These are phyloP conservation scores for Omphalea diandra DNA, from an alignment of 441 rosid species.

Conservation along the genomic window DNA sequence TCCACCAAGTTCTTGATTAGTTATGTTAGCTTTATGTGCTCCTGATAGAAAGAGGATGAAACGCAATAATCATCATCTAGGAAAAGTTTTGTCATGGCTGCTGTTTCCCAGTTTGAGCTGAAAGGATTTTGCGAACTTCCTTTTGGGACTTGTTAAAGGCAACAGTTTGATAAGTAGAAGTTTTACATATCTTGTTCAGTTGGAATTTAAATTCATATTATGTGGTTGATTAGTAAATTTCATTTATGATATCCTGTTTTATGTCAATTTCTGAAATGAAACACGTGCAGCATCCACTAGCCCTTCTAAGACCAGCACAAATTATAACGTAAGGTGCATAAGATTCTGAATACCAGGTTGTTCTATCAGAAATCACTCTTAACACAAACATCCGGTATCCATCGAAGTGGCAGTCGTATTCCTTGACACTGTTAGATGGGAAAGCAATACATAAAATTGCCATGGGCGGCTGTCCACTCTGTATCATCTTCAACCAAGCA, in stretches of 20 bases:
- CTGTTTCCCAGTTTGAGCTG: conserved; percentile 10
- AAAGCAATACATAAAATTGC: not conserved
- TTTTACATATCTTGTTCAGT: not conserved
- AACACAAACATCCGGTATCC: too few species aligned
- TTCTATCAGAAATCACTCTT: too few species aligned
- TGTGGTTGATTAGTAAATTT: too few species aligned
- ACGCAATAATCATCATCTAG: conserved; percentile 12
- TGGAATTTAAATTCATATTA: not conserved
- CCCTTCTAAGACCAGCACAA: not conserved
- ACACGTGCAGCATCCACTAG: not conserved
- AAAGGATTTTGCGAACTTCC: conserved; percentile 15
- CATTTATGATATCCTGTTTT: too few species aligned
- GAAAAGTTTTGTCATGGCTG: conserved; percentile 16
- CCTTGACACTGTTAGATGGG: not conserved
- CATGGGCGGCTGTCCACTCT: too few species aligned
- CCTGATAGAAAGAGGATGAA: conserved; percentile 13
- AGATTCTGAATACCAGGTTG: too few species aligned
- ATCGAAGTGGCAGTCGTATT: not conserved
- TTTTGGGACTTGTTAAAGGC: conserved; percentile 7
- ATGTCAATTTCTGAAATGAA: not conserved
- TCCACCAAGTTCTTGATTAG: conserved; percentile 11
- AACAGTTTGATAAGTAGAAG: conserved; percentile 10
- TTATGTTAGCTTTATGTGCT: not conserved
- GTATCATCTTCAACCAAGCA: too few species aligned
- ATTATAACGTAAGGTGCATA: not conserved